Percentiles rank a stretch among this genome's conserved stretches.
Conservation (phyloP, 176 grass and related monocot genomes). For the Juncus inflexus region DNA sequence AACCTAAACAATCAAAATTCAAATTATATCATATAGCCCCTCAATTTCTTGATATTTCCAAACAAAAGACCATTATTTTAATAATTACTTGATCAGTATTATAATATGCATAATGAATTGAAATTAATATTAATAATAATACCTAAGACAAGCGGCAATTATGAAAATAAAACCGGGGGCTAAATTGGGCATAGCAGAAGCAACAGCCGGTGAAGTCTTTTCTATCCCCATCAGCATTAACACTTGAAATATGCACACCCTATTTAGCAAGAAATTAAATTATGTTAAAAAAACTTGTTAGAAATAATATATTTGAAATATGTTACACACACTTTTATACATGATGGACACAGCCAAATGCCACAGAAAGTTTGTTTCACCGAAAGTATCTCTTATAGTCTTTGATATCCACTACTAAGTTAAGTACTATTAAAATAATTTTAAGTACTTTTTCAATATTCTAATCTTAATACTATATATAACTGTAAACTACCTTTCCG, state of each 20-base stretch:
- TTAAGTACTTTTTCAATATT: not conserved
- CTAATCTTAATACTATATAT: not conserved
- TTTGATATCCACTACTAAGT: not conserved
- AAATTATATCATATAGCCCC: not conserved
- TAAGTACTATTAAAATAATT: not conserved
- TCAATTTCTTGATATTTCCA: not conserved
- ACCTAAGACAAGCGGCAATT: slow-evolving; percentile 56
- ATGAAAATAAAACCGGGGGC: slow-evolving; percentile 53
- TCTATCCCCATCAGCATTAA: slow-evolving; percentile 48
- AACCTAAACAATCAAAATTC: slow-evolving; percentile 26
- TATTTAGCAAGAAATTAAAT: slow-evolving; percentile 9
- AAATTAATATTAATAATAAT: slow-evolving; percentile 1
- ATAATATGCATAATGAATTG: not conserved
- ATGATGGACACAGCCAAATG: not conserved
- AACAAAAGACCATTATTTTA: not conserved
- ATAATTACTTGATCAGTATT: not conserved
- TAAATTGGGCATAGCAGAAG: slow-evolving; percentile 70
- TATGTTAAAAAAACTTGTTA: not conserved
- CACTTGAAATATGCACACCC: slow-evolving; percentile 41
- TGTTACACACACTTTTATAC: not conserved
- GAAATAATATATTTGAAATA: not conserved
- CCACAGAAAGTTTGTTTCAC: not conserved
- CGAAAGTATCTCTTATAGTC: slow-evolving; percentile 6
- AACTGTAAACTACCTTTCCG: not conserved
- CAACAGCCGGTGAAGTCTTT: slow-evolving; percentile 50